A percentile compares a stretch with the other conserved stretches of the same genome.
Conservation (phyloP, 2,329 filamentous ascomycete genomes). For the Plectosphaerella cucumerina region DNA sequence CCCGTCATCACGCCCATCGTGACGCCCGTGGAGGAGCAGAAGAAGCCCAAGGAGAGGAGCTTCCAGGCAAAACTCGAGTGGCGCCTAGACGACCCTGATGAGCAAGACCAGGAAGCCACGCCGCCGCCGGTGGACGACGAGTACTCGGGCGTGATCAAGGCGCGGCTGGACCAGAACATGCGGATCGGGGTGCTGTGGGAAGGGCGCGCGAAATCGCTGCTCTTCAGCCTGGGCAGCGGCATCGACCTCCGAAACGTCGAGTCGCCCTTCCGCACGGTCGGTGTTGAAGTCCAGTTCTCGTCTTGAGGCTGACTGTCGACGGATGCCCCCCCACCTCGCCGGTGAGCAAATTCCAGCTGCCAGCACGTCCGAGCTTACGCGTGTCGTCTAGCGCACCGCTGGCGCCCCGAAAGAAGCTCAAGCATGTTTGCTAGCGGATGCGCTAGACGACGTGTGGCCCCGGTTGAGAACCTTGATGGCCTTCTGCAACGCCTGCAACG, state of each 20-base stretch:
- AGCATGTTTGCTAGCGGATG: too few species aligned
- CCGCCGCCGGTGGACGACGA: slow-evolving; percentile 49
- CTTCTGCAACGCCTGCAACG: background rate
- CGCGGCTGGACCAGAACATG: slow-evolving; percentile 82
- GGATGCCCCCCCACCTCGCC: too few species aligned
- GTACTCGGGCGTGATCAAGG: slow-evolving; percentile 84
- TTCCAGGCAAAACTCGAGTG: slow-evolving; percentile 51
- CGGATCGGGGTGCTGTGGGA: slow-evolving; percentile 88
- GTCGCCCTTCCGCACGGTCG: slow-evolving; percentile 72
- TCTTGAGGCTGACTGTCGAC: slow-evolving; percentile 44
- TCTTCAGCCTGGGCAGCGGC: slow-evolving; percentile 86
- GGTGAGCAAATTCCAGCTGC: too few species aligned
- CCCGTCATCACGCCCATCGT: background rate
- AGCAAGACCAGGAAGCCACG: slow-evolving; percentile 8
- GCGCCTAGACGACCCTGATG: slow-evolving; percentile 36
- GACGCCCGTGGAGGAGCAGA: background rate
- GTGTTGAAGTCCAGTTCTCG: slow-evolving; percentile 78
- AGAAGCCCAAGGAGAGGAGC: slow-evolving; percentile 33
- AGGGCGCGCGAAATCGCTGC: slow-evolving; percentile 82
- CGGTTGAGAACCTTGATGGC: background rate
- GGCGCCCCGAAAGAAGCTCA: too few species aligned
- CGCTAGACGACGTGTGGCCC: too few species aligned
- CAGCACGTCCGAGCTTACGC: too few species aligned
- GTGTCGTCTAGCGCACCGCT: too few species aligned
- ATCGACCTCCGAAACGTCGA: slow-evolving; percentile 75